Base-by-base conservation (phyloP, 331 rosid genomes). In the Malus hybrid region DNA sequence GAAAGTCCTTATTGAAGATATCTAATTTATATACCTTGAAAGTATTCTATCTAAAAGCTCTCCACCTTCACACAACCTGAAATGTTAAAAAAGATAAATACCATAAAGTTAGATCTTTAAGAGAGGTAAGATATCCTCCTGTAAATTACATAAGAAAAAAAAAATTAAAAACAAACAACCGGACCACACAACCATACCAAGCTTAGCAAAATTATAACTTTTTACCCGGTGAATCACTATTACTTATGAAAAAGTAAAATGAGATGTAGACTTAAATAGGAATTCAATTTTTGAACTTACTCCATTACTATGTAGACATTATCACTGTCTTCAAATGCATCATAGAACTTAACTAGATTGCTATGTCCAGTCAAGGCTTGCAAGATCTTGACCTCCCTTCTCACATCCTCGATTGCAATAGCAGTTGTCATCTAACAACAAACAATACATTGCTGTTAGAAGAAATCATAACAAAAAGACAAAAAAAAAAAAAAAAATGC, bases 301-400 rank as follows among this genome's bases (percentile, higher is more conserved):
- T 95, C 99, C 99, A 95, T 95, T 64, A 90, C 97, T 84, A 95
- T 88, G 92, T 95, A 95, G 92, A 95, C 99, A 82, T 95, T 95
- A 34, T 92, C 99, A 15, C 81, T 87, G 83, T 92, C 99, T 90
- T 95, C 99, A 74, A 92, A 95, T 65, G 97, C 97, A 76, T 92
- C 97, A 19, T 92, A 89, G 85, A 92, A 95, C 55, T 82, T 83
- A 84, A 95, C 89, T 73, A 95, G 86, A 83, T 95, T 95, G 76
- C 78, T 79, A 71, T 93, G 99, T 65, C 99, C 99, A 0, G 96
- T 88, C 89, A 95, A 84, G 80, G 97, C 97, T 62, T 86, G 90
- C 83, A 95, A 85, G 84, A 95, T 95, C 83, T 90, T 94, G 78
- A 94, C 99, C 85, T 94, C 99, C 88, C 97, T 89, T 80, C 99